These are phyloP conservation scores for Macrocystidia cucumis DNA, from an alignment of 1,284 basidiomycete genomes.

Conservation along the genomic window DNA sequence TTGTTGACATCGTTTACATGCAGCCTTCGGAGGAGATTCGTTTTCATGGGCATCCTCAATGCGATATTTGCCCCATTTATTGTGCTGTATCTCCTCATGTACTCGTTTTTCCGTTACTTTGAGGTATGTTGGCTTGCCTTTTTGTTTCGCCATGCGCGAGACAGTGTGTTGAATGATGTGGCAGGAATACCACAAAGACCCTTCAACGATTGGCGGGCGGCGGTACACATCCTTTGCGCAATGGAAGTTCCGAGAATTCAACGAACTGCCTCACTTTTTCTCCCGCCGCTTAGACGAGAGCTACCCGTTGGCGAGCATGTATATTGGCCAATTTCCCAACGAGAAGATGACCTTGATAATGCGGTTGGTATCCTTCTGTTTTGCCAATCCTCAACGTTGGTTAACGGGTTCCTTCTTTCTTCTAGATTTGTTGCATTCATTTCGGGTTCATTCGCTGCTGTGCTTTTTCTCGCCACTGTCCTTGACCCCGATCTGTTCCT, in stretches of 20 bases:
- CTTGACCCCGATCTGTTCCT: conserved; percentile 90
- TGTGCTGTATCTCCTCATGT: conserved; percentile 93
- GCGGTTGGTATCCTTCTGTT: conserved; percentile 46
- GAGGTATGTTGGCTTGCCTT: conserved; percentile 68
- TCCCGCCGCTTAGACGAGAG: conserved; percentile 80
- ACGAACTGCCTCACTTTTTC: conserved; percentile 94
- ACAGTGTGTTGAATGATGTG: conserved; percentile 5
- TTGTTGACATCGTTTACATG: background rate
- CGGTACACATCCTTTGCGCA: conserved; percentile 92
- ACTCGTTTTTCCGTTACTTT: conserved; percentile 99
- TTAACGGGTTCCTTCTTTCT: conserved; percentile 1
- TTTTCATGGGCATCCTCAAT: conserved; percentile 96
- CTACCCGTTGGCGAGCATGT: conserved; percentile 87
- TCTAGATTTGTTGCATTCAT: conserved; percentile 90
- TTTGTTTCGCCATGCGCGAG: background rate
- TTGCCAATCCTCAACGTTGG: conserved; percentile 1
- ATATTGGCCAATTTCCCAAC: conserved; percentile 97
- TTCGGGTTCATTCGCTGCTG: conserved; percentile 93
- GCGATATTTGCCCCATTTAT: conserved; percentile 96
- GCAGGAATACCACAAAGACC: conserved; percentile 98
- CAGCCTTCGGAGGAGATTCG: conserved; percentile 79
- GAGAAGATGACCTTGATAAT: conserved; percentile 86
- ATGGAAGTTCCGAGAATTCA: conserved; percentile 99
- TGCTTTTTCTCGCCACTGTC: conserved; percentile 85
- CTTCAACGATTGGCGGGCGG: conserved; percentile 86